Percentiles rank a stretch among this genome's conserved stretches.
Evolutionary conservation across 805 yeast species (phyloP).

Genomic region (Zygosaccharomyces bisporus): DNA sequence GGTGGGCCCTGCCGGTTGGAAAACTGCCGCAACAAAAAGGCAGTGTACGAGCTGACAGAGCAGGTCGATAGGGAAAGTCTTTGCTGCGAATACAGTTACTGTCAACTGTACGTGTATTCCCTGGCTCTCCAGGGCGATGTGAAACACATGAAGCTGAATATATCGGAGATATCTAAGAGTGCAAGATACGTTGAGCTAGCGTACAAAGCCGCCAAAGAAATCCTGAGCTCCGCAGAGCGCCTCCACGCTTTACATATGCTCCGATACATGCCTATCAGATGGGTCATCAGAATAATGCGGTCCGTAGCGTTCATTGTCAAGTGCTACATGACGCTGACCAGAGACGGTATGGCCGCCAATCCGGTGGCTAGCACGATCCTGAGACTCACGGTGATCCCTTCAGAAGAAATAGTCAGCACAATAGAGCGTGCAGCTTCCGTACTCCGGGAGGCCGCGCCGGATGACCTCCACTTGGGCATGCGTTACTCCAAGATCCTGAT

Average conservation of each 20-base stretch:
- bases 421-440: conserved; percentile 71
- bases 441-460: conserved; percentile 80
- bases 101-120: conserved; percentile 79
- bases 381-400: conserved; percentile 59
- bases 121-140: conserved; percentile 59
- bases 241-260: conserved; percentile 62
- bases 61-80: conserved; percentile 63
- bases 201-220: conserved; percentile 76
- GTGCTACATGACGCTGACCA: conserved; percentile 65
- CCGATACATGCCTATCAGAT: conserved; percentile 83
- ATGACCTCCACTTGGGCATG: conserved; percentile 78
- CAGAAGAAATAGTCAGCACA: conserved; percentile 63
- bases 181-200: conserved; percentile 80
- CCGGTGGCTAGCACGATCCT: conserved; percentile 45
- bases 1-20: conserved; percentile 31
- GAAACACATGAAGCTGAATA: conserved; percentile 40
- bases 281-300: conserved; percentile 82
- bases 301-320: conserved; percentile 89
- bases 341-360: conserved; percentile 33
- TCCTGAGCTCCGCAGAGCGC: conserved; percentile 64
- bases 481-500: conserved; percentile 72
- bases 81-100: conserved; percentile 78
- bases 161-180: conserved; percentile 68
- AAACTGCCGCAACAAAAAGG: conserved; percentile 31
- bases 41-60: conserved; percentile 34